These are phyloP conservation scores for Kingdonia uniflora DNA, from an alignment of 164 flowering plant species.

Conservation along the genomic window DNA sequence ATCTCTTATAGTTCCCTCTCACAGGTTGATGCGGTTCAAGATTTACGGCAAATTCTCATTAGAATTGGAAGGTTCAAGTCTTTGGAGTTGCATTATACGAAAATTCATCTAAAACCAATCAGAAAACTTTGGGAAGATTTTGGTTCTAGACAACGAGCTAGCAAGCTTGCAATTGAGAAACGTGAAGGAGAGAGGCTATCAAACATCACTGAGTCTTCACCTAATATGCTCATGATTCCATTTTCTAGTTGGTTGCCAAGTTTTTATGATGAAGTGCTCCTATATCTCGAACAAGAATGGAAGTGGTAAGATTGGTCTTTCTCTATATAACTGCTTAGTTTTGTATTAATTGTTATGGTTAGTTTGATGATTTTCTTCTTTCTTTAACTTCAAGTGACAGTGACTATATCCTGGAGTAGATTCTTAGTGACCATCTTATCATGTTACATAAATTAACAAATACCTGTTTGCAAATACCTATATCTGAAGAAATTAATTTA, in stretches of 20 bases:
- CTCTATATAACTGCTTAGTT: too few species aligned
- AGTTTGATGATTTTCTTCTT: too few species aligned
- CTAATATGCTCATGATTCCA: constrained; percentile 27
- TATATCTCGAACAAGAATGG: constrained; percentile 98
- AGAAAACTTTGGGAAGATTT: constrained; percentile 87
- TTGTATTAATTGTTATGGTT: too few species aligned
- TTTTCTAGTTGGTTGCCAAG: constrained; percentile 87
- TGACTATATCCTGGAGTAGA: too few species aligned
- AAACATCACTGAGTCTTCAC: constrained; percentile 29
- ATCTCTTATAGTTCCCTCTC: neutral
- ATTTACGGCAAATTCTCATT: constrained; percentile 73
- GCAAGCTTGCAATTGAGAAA: constrained; percentile 44
- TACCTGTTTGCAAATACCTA: too few species aligned
- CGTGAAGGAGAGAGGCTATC: constrained; percentile 36
- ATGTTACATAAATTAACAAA: too few species aligned
- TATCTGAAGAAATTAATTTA: too few species aligned
- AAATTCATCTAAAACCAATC: constrained; percentile 77
- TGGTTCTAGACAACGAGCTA: constrained; percentile 47
- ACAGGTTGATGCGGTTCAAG: constrained; percentile 79
- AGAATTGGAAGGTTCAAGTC: constrained; percentile 94
- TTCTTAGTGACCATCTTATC: too few species aligned
- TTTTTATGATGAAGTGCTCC: constrained; percentile 90
- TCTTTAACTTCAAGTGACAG: too few species aligned
- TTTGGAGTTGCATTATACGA: constrained; percentile 66
- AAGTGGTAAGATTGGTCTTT: constrained; percentile 56